Percentiles rank a stretch among this genome's conserved stretches.
These are phyloP conservation scores for Ajuga chamaepitys DNA, from an alignment of 257 asterid species.

Conservation along the genomic window DNA sequence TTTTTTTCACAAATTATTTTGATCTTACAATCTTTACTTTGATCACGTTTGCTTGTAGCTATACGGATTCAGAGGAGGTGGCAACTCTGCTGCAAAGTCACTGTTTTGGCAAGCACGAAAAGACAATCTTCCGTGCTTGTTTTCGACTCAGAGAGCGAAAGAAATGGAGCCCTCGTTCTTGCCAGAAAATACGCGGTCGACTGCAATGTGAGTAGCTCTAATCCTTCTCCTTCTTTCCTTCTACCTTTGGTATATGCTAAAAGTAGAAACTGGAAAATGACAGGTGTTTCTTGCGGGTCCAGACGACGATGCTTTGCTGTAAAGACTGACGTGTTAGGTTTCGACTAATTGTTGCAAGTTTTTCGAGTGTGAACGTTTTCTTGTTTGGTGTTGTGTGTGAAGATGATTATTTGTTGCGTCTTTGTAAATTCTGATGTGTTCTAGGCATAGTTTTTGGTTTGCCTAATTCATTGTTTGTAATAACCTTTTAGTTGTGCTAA, in stretches of 20 bases:
- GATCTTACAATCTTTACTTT: too few relatives aligned
- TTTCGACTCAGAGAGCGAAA: constrained; percentile 73
- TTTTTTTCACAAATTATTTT: too few relatives aligned
- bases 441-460: constrained; percentile 71
- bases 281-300: constrained; percentile 96
- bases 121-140: constrained; percentile 80
- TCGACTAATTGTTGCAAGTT: constrained; percentile 17
- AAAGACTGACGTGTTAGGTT: constrained; percentile 37
- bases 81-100: constrained; percentile 89
- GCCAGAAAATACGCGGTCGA: constrained; percentile 84
- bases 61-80: constrained; percentile 97
- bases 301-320: constrained; percentile 85
- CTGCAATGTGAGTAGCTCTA: constrained; percentile 66
- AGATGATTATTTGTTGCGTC: constrained; percentile 25
- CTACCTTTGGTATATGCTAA: too few relatives aligned
- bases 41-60: constrained; percentile 35
- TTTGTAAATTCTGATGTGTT: constrained; percentile 22
- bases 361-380: constrained; percentile 35
- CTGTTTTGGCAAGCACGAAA: constrained; percentile 90
- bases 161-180: constrained; percentile 69
- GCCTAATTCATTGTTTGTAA: constrained; percentile 66
- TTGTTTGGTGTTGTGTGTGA: constrained; percentile 5
- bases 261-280: background rate
- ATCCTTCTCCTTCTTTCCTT: background rate
- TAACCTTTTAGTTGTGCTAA: constrained; percentile 26